Base-by-base conservation (phyloP, 2,329 filamentous ascomycete genomes). In the Macrophomina phaseolina region DNA sequence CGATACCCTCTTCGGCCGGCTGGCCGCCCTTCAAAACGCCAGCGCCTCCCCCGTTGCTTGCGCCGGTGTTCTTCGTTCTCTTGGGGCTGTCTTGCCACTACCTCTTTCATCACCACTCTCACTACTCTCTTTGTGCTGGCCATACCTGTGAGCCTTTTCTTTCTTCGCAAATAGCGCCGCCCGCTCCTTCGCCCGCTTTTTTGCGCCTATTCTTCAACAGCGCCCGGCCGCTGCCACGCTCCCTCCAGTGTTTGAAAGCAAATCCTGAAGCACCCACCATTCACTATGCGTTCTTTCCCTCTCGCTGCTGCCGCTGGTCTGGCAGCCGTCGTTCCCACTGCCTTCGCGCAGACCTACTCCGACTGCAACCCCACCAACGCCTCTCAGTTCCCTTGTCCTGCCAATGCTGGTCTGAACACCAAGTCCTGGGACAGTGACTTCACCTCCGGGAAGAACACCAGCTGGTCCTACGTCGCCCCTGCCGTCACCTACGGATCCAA, bases 281-380 rank as follows among this genome's bases (percentile, higher is more conserved):
- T 46, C 55, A 56, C 38, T 48, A 67, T 67, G 65, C 65, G 65
- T 38, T 56, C 30, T 40, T 16, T 55, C 38, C 8, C 65, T 23
- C 45, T 63, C 6, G 42, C 65, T 48, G 48, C 58, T 55, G 56
- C 40, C n/a, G 65, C 56, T 46, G 56, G 56, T 42, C 48, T 63
- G 38, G 56, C 65, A 40, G 74, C 73, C 34, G 71, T 78, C 28
- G 28, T 63, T 16, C 74, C 67, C 8, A 30, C 65, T 14, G 74
- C 74, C 66, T 73, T 69, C n/a, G 81, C 77, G 32, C 81, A 83
- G 70, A 83, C 81, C 64, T 82, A 77, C 68, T 81, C 80, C 23
- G 74, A 78, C 63, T 83, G 81, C 73, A 76, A 83, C 68, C 81
- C 81, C 6, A 78, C 72, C 46, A 72, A 79, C 38, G 40, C 69